A percentile compares a stretch with the other conserved stretches of the same genome.
Conservation (phyloP, 192 early-diverging fungal species). For the Linnemannia exigua region DNA sequence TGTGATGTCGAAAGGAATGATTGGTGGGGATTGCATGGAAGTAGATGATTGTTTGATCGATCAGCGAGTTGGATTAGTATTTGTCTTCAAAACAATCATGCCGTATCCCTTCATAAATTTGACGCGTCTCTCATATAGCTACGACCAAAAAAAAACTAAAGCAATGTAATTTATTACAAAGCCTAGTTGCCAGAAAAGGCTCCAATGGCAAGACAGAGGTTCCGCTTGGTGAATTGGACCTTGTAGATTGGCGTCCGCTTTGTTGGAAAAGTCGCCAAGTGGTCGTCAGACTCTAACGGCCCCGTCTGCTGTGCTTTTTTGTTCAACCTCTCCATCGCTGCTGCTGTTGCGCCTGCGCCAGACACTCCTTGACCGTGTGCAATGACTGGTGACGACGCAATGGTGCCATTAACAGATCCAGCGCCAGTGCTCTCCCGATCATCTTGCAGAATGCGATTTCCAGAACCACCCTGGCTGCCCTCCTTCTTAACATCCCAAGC, state of each 20-base stretch:
- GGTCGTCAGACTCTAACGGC: slow-evolving; percentile 64
- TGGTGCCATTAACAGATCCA: background rate
- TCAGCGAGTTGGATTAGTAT: no score
- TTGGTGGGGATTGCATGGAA: no score
- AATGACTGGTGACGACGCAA: slow-evolving; percentile 16
- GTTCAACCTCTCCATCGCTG: slow-evolving; percentile 59
- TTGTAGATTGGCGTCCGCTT: slow-evolving; percentile 93
- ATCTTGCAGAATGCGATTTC: slow-evolving; percentile 45
- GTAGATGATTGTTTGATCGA: no score
- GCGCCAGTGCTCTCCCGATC: slow-evolving; percentile 10
- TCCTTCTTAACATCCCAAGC: slow-evolving; percentile 89
- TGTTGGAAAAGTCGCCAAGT: slow-evolving; percentile 85
- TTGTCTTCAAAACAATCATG: no score
- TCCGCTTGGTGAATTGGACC: slow-evolving; percentile 87
- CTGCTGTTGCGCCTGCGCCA: slow-evolving; percentile 46
- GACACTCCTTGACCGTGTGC: slow-evolving; percentile 12
- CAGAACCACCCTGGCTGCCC: background rate
- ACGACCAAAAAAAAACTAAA: background rate
- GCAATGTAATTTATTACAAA: background rate
- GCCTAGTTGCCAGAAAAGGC: slow-evolving; percentile 67
- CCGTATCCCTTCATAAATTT: no score
- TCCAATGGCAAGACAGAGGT: slow-evolving; percentile 89
- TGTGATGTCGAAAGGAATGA: no score
- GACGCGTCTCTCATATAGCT: no score
- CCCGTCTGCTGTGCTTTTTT: slow-evolving; percentile 58